Conservation (phyloP, 2,329 filamentous ascomycete species). For the Lachnellula suecica region DNA sequence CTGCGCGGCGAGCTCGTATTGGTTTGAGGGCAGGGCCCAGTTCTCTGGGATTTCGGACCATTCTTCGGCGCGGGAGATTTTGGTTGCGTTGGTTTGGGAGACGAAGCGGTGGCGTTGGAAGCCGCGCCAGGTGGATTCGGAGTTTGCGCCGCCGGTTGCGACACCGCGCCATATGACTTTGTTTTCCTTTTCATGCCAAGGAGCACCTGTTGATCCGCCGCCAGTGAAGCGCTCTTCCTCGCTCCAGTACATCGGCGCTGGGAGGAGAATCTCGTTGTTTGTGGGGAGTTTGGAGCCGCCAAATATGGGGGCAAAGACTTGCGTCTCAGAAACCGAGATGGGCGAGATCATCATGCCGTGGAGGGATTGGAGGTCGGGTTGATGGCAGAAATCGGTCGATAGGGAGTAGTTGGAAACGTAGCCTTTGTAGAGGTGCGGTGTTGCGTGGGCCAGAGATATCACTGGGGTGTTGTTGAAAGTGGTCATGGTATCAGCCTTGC, state of each 20-base stretch:
- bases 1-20: conserved; percentile 44
- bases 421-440: conserved; percentile 32
- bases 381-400: conserved; percentile 46
- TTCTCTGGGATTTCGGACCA: conserved; percentile 43
- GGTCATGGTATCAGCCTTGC: conserved; percentile 41
- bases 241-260: conserved; percentile 62
- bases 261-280: conserved; percentile 63
- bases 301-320: conserved; percentile 58
- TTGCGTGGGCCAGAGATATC: conserved; percentile 46
- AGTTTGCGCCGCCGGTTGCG: conserved; percentile 55
- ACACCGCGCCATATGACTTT: conserved; percentile 62
- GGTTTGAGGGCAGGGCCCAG: conserved; percentile 50
- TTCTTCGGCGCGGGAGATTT: conserved; percentile 30
- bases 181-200: conserved; percentile 56
- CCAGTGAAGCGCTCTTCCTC: conserved; percentile 58
- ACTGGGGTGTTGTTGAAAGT: conserved; percentile 47
- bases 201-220: conserved; percentile 49
- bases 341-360: conserved; percentile 53
- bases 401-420: conserved; percentile 40
- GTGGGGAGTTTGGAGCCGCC: conserved; percentile 59
- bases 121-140: conserved; percentile 47
- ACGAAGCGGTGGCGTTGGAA: conserved; percentile 58
- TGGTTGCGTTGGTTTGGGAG: conserved; percentile 48
- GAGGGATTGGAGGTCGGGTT: conserved; percentile 54
- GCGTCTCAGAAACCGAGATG: conserved; percentile 47